Evolutionary conservation across 1,284 basidiomycete species (phyloP).

Genomic region (Rhodofomes roseus): DNA sequence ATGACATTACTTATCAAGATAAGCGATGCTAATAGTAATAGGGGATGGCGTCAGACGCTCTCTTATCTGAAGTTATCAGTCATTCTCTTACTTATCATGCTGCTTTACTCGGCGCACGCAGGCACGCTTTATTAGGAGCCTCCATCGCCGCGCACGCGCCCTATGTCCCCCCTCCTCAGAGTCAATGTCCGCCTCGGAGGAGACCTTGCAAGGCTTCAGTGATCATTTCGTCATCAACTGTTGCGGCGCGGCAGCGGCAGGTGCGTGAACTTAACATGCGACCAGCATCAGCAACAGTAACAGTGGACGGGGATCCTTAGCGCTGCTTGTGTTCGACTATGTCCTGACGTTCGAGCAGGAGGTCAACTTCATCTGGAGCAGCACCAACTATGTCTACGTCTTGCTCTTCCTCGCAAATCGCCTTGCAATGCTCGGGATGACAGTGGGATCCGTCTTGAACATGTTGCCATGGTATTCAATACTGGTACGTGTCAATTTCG

Average conservation of each 20-base stretch:
- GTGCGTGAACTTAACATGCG: too few species aligned
- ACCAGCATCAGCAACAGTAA: too few species aligned
- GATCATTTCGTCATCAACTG: not conserved
- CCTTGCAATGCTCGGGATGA: not conserved
- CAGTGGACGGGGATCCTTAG: too few species aligned
- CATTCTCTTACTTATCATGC: not conserved
- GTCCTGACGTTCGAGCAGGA: not conserved
- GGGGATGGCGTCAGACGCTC: not conserved
- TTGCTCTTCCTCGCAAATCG: not conserved
- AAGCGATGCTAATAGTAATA: too few species aligned
- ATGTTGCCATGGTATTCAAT: not conserved
- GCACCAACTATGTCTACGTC: not conserved
- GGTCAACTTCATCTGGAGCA: not conserved
- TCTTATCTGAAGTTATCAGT: not conserved
- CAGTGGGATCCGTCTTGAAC: not conserved
- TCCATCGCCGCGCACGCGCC: not conserved
- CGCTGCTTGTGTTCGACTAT: constrained; percentile 3
- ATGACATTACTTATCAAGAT: too few species aligned
- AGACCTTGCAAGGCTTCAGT: not conserved
- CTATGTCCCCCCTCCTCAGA: not conserved
- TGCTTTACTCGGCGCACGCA: not conserved
- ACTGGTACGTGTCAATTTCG: not conserved
- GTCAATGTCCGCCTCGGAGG: not conserved
- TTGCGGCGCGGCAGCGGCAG: not conserved
- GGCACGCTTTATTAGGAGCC: not conserved